These are phyloP conservation scores for Vairimorpha necatrix DNA, from an alignment of 371 early-diverging fungal genomes.

Conservation along the genomic window DNA sequence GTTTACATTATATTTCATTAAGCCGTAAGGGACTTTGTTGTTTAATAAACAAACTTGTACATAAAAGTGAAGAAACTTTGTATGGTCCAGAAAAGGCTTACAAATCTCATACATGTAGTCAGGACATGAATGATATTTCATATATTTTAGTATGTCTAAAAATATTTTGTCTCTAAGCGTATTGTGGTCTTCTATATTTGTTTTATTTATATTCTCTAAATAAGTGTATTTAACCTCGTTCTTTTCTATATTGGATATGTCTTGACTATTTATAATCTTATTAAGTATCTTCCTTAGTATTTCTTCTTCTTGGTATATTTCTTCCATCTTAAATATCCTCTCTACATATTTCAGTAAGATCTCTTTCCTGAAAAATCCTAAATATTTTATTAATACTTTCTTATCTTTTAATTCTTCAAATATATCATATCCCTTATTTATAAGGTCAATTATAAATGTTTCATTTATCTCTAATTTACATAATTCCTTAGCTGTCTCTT, in stretches of 20 bases:
- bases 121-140: background rate
- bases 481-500: background rate
- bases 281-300: background rate
- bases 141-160: background rate
- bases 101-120: background rate
- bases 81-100: background rate
- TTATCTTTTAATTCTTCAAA: background rate
- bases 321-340: background rate
- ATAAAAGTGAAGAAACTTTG: background rate
- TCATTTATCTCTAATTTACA: background rate
- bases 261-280: background rate
- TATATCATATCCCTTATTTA: background rate
- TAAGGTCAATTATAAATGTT: background rate
- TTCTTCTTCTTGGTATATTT: background rate
- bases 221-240: no score
- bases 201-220: background rate
- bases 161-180: background rate
- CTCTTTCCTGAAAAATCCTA: background rate
- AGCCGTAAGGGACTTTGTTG: background rate
- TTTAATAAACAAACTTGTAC: background rate
- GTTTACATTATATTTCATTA: background rate
- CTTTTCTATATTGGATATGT: background rate
- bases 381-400: background rate
- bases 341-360: background rate
- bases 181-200: background rate